Evolutionary conservation across 768 basidiomycete species (phyloP).

Genomic region (Cystoderma amianthinum): DNA sequence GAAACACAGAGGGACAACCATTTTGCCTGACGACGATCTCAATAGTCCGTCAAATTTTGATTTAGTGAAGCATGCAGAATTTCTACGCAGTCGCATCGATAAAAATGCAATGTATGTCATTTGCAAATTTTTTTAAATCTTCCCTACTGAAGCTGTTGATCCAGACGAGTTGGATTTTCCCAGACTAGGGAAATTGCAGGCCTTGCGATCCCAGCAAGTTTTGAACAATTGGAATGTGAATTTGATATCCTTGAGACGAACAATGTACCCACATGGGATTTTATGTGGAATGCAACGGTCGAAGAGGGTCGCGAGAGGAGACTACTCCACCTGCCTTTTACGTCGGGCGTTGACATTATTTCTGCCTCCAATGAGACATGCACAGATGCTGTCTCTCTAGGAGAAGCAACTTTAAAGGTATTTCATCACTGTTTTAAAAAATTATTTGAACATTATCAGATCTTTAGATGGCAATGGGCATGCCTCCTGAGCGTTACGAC

Average conservation of each 20-base stretch:
- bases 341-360: slow-evolving; percentile 32
- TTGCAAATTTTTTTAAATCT: background rate
- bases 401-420: slow-evolving; percentile 73
- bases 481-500: slow-evolving; percentile 64
- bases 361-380: slow-evolving; percentile 18
- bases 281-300: slow-evolving; percentile 64
- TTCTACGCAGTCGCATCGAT: slow-evolving; percentile 74
- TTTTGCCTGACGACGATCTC: slow-evolving; percentile 68
- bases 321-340: slow-evolving; percentile 51
- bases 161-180: slow-evolving; percentile 58
- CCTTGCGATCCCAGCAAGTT: slow-evolving; percentile 29
- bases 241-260: slow-evolving; percentile 48
- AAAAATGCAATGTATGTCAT: slow-evolving; percentile 80
- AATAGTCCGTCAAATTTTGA: slow-evolving; percentile 68
- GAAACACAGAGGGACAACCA: slow-evolving; percentile 56
- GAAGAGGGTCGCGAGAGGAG: slow-evolving; percentile 75
- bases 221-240: slow-evolving; percentile 33
- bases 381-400: slow-evolving; percentile 39
- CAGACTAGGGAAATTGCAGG: slow-evolving; percentile 30
- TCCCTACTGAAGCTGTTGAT: no score
- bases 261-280: slow-evolving; percentile 52
- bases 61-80: slow-evolving; percentile 73
- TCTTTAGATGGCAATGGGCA: slow-evolving; percentile 74
- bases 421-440: background rate
- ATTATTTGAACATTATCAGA: background rate